Evolutionary conservation across 331 rosid species (phyloP), one percentile per base, ranked within the genome.

Genomic region (Quercus lobata): DNA sequence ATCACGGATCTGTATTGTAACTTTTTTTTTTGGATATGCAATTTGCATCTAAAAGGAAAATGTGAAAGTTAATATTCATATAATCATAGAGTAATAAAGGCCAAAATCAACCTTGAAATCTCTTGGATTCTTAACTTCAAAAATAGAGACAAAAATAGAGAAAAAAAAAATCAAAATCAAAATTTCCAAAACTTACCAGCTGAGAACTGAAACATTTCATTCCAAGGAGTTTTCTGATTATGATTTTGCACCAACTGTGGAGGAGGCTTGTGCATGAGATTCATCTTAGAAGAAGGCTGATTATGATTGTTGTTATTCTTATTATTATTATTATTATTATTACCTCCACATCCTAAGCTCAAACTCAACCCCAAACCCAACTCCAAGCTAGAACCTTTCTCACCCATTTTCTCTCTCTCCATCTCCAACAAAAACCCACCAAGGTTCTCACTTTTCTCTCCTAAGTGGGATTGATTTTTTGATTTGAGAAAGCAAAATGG

Each of bases 181-280:
- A 60, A 80, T 14, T 7, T 62, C 27, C 35, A 9, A 29, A 1
- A 57, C 12, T 69, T 75, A 91, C 97, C 97, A 52, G 54, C 54
- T 49, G 88, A 86, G 2, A 84, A 82, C 29, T 81, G 95, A 83
- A 92, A 88, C 74, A 84, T 65, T 22, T 78, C 87, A 68, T 83
- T 86, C 88, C 87, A 85, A 5, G 90, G 81, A 76, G 15, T 24
- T 65, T 73, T 84, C 61, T 76, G 89, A 10, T 79, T 69, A n/a
- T 52, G 83, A 21, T 61, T 84, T 6, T 82, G 83, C 81, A 88
- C 27, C 15, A 81, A 57, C 44, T 74, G 80, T 16, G 91, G 81
- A 74, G 92, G 87, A 74, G 92, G 86, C 34, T 82, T 89, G 16
- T 85, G 91, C 83, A 87, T 80, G 86, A 76, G 86, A 85, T 37